Evolutionary conservation across 2,329 filamentous ascomycete genomes (phyloP).

Genomic region (Thielaviopsis punctulata): DNA sequence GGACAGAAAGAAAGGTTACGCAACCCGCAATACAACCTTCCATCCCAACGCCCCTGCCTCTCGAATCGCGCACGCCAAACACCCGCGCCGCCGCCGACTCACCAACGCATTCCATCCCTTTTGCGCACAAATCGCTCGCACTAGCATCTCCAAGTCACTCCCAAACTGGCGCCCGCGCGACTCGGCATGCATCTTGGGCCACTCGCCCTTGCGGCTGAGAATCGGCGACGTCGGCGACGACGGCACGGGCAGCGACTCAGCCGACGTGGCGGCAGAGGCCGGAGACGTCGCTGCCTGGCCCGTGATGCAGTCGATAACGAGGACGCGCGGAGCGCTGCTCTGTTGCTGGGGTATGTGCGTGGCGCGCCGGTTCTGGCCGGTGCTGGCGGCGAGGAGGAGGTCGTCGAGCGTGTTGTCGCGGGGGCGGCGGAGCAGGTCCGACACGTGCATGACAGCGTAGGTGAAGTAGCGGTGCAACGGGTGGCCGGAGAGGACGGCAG

Average conservation of each 20-base stretch:
- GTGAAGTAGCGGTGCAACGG: constrained; percentile 46
- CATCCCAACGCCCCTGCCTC: constrained; percentile 57
- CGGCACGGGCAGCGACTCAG: constrained; percentile 14
- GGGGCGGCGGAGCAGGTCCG: constrained; percentile 32
- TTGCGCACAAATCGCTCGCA: constrained; percentile 55
- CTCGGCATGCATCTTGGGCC: constrained; percentile 37
- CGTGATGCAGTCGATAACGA: constrained; percentile 48
- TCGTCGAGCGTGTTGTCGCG: constrained; percentile 29
- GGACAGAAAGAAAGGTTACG: constrained; percentile 15
- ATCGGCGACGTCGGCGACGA: constrained; percentile 15
- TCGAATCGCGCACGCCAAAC: constrained; percentile 55
- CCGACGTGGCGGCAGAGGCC: not conserved
- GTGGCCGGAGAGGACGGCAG: constrained; percentile 37
- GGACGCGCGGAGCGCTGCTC: constrained; percentile 25
- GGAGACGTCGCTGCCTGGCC: constrained; percentile 18
- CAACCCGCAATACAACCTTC: constrained; percentile 46
- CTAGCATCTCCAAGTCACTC: constrained; percentile 52
- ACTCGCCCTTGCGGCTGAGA: constrained; percentile 15
- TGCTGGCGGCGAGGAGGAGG: constrained; percentile 22
- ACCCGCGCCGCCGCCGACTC: constrained; percentile 48
- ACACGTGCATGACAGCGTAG: constrained; percentile 41
- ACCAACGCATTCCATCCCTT: constrained; percentile 59
- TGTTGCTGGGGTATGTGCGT: constrained; percentile 18
- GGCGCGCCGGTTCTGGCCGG: constrained; percentile 16
- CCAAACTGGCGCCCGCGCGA: constrained; percentile 40